Evolutionary conservation across 495 filamentous ascomycete genomes (phyloP).

Genomic region (Elasticomyces elasticus): DNA sequence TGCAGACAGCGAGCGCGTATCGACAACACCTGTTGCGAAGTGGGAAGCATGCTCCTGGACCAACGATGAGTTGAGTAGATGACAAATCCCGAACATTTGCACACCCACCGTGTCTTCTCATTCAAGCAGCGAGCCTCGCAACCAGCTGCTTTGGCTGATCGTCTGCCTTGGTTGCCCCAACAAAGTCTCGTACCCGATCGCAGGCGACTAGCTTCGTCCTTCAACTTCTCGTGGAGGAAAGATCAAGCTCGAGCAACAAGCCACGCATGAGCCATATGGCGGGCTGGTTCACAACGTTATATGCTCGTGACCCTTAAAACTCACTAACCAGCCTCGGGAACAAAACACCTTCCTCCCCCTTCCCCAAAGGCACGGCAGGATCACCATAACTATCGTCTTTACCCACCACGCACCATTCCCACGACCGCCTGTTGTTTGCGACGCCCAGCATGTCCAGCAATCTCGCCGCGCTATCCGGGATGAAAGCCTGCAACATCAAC

Average conservation of each 20-base stretch:
- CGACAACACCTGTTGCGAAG: background rate
- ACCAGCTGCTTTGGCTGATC: no score
- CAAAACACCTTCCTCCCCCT: conserved; percentile 38
- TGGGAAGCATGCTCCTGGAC: background rate
- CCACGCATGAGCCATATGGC: no score
- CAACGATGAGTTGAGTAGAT: background rate
- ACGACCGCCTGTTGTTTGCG: conserved; percentile 43
- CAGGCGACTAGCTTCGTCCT: no score
- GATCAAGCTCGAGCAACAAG: no score
- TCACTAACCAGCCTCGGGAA: conserved; percentile 50
- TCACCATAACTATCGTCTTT: conserved; percentile 61
- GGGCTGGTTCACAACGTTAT: background rate
- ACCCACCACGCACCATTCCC: conserved; percentile 46
- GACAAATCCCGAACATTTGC: no score
- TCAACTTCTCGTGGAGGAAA: no score
- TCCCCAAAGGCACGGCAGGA: conserved; percentile 34
- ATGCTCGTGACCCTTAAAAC: conserved; percentile 1
- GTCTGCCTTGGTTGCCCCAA: no score
- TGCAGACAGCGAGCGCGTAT: background rate
- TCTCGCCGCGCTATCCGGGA: conserved; percentile 67
- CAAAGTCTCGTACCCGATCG: no score
- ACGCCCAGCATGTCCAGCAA: conserved; percentile 75
- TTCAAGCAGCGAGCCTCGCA: no score
- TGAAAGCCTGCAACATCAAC: conserved; percentile 83
- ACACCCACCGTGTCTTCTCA: no score